Percentiles rank a stretch among this genome's conserved stretches.
Conservation (phyloP, 176 grass and related monocot genomes). For the Eleusine indica region DNA sequence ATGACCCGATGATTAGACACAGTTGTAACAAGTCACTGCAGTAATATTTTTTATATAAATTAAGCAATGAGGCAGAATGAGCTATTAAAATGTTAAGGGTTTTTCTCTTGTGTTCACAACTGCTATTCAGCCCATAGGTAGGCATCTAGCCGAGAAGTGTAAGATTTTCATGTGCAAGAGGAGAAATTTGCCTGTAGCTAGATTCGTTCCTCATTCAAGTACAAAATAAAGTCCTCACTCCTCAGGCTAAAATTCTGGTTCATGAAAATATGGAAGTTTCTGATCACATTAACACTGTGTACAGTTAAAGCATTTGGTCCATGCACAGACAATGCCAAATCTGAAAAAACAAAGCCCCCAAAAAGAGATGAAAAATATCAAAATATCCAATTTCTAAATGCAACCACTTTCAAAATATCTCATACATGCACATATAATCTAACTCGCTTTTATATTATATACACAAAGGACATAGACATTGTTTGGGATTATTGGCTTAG, state of each 20-base stretch:
- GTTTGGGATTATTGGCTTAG: too few relatives aligned
- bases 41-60: neutral
- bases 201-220: neutral
- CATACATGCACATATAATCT: neutral
- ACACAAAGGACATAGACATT: neutral
- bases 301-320: neutral
- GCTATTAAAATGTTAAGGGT: neutral
- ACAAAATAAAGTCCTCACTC: neutral
- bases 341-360: neutral
- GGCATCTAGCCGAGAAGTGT: neutral
- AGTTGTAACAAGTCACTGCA: neutral
- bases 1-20: neutral
- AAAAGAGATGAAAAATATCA: neutral
- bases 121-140: neutral
- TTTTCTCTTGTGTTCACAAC: neutral
- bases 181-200: neutral
- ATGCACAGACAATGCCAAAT: neutral
- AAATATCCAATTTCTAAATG: neutral
- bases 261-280: neutral
- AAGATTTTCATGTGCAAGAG: neutral
- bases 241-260: neutral
- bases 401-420: neutral
- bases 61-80: neutral
- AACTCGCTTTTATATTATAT: neutral
- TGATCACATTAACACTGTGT: neutral